Evolutionary conservation across 2,329 filamentous ascomycete genomes (phyloP).

Genomic region (Akanthomyces dipterigenus): DNA sequence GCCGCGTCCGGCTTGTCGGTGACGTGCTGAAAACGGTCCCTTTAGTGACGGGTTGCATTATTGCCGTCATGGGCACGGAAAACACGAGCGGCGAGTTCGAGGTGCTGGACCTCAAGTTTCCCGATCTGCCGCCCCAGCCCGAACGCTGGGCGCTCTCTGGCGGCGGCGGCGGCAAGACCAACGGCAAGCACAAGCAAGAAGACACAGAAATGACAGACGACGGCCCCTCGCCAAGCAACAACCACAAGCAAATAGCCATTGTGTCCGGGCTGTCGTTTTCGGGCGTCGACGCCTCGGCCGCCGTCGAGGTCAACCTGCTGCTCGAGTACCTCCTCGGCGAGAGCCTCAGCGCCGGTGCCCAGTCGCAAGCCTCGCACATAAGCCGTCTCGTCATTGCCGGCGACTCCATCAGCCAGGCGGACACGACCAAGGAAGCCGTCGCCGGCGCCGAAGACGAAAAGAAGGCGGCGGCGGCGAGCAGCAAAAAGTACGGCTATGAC

Average conservation of each 20-base stretch:
- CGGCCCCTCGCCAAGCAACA: constrained; percentile 14
- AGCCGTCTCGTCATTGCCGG: constrained; percentile 85
- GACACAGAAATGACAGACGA: constrained; percentile 53
- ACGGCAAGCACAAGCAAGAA: constrained; percentile 27
- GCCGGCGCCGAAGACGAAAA: constrained; percentile 16
- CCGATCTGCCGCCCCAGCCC: constrained; percentile 78
- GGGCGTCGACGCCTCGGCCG: constrained; percentile 63
- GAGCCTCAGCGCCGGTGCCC: constrained; percentile 53
- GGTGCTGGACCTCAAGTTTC: constrained; percentile 81
- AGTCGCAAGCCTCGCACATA: constrained; percentile 58
- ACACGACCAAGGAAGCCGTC: constrained; percentile 33
- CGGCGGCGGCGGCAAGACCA: constrained; percentile 22
- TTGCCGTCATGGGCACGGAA: constrained; percentile 92
- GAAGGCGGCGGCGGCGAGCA: constrained; percentile 7
- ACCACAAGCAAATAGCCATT: constrained; percentile 62
- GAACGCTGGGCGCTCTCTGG: constrained; percentile 68
- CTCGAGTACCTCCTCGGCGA: constrained; percentile 87
- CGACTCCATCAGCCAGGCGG: constrained; percentile 65
- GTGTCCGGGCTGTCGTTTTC: constrained; percentile 84
- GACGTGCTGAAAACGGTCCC: constrained; percentile 58
- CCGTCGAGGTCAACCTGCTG: constrained; percentile 68
- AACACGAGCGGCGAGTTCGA: constrained; percentile 90
- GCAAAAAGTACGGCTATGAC: constrained; percentile 94
- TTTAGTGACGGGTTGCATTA: constrained; percentile 86
- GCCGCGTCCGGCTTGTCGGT: constrained; percentile 74